Base-by-base conservation (phyloP, 1,284 basidiomycete species). In the Pulchroboletus neoregius region DNA sequence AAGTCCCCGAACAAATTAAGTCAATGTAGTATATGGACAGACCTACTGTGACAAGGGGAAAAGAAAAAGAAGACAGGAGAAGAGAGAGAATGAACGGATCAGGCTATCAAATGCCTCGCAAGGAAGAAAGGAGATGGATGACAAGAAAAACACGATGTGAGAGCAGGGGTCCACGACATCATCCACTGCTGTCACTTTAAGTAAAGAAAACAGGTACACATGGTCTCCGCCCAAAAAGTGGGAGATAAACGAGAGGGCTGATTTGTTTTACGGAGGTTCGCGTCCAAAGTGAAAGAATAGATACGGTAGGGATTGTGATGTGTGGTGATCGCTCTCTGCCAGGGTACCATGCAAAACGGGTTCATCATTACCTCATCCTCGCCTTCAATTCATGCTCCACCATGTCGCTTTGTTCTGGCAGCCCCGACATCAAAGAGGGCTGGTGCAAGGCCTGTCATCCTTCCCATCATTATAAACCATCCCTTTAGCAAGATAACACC, bases 201-300 rank as follows among this genome's bases (percentile, higher is more conserved):
- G n/a, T n/a, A n/a, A n/a, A n/a, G n/a, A n/a, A n/a, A 8, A 24
- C 13, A n/a, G 16, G 20, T 43, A 41, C 32, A 48, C 32, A 40
- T 10, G 13, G 27, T 46, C 53, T 50, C 45, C 45, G 10, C 30
- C 38, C 37, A 20, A 35, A 7, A 13, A 34, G 34, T 24, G 31
- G 48, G 43, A 34, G 46, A 38, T 50, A 35, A 62, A 61, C 35
- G 53, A 52, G 46, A 39, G 60, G 47, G 46, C 40, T 48, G 45
- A 15, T 30, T 51, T 48, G 35, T 41, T 42, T 58, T 49, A 54
- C 45, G 51, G 52, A 51, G 55, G 45, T 48, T 48, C 61, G 51
- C 47, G 60, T 61, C 63, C 54, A 45, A 48, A 53, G 57, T 46
- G 61, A 66, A 52, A 49, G 46, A 62, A 65, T 65, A 64, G 62